Evolutionary conservation across 805 yeast species (phyloP), one percentile per base, ranked within the genome.

Genomic region (Metschnikowia cerradonensis): DNA sequence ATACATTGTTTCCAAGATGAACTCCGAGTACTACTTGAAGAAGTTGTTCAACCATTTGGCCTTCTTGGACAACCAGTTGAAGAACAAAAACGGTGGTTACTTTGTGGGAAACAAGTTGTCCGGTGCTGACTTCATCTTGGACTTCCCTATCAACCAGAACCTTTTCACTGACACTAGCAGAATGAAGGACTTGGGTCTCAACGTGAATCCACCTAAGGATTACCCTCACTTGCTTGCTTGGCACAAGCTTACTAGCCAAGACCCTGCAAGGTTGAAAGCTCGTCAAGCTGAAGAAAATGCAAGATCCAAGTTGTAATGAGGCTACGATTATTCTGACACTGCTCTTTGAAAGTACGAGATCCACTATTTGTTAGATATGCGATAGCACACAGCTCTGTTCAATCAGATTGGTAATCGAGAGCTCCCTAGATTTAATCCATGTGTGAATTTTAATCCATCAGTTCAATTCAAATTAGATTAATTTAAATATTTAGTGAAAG

Each of bases 61-160:
- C 34, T 68, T 61, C 50, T 63, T 71, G 57, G 73, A 72, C 30
- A 38, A 40, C 19, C 63, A 60, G 34, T 57, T 71, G 45, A 62
- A 61, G 47, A 52, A 58, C 33, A 62, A 67, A 37, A 67, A 64
- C n/a, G 66, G 69, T 6, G 72, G 72, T 1, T 71, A 55, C 50
- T 69, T 72, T 50, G 75, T 71, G 8, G 76, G 75, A 3, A 57
- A 67, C 49, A 64, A 61, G 47, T 60, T 72, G 50, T 63, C 72
- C 2, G 75, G 64, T 1, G 77, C 76, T 1, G 77, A 72, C 52
- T 58, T 72, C 22, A 67, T 71, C 6, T 58, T 71, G 43, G 65
- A 66, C 39, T 72, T 68, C 57, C 76, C 76, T 0, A 49, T 71
- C 34, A 52, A 51, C 45, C 51, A 57, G n/a, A 60, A 56, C 42